Percentiles rank a stretch among this genome's conserved stretches.
Evolutionary conservation across 2,329 filamentous ascomycete genomes (phyloP).

Genomic region (Fusarium redolens): DNA sequence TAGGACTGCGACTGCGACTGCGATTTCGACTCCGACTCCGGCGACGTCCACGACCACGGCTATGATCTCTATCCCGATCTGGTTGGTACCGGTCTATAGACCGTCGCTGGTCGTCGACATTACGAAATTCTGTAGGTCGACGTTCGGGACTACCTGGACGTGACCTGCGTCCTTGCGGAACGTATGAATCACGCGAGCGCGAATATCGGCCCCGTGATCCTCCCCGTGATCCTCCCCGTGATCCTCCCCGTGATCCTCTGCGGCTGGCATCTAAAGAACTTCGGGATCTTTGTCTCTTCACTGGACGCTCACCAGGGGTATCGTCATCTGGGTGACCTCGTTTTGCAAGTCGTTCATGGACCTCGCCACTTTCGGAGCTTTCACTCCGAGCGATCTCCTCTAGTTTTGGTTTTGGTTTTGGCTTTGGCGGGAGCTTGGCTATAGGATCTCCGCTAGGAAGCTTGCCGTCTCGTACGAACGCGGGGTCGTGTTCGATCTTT

Average conservation of each 20-base stretch:
- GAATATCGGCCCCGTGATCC: conserved; percentile 9
- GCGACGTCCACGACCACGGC: conserved; percentile 1
- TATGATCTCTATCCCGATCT: conserved; percentile 24
- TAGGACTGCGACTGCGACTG: conserved; percentile 16
- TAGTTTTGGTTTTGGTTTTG: not conserved
- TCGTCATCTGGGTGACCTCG: conserved; percentile 24
- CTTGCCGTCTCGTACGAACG: conserved; percentile 50
- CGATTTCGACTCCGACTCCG: conserved; percentile 6
- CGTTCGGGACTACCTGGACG: conserved; percentile 28
- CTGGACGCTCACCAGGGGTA: conserved; percentile 24
- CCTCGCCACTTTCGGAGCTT: conserved; percentile 34
- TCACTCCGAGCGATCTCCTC: conserved; percentile 19
- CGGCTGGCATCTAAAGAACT: conserved; percentile 16
- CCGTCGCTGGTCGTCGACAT: conserved; percentile 25
- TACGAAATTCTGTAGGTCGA: conserved; percentile 11
- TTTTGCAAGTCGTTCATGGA: conserved; percentile 27
- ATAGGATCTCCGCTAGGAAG: conserved; percentile 39
- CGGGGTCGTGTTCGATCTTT: conserved; percentile 56
- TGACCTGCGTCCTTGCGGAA: conserved; percentile 15
- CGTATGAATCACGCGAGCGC: conserved; percentile 17
- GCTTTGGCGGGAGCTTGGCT: conserved; percentile 8
- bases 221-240: conserved; percentile 16
- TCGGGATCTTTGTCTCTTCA: conserved; percentile 37
- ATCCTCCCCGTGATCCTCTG: conserved; percentile 12
- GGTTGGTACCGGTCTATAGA: conserved; percentile 31